Evolutionary conservation across 192 early-diverging fungal genomes (phyloP).

Genomic region (Phlyctochytrium bullatum): DNA sequence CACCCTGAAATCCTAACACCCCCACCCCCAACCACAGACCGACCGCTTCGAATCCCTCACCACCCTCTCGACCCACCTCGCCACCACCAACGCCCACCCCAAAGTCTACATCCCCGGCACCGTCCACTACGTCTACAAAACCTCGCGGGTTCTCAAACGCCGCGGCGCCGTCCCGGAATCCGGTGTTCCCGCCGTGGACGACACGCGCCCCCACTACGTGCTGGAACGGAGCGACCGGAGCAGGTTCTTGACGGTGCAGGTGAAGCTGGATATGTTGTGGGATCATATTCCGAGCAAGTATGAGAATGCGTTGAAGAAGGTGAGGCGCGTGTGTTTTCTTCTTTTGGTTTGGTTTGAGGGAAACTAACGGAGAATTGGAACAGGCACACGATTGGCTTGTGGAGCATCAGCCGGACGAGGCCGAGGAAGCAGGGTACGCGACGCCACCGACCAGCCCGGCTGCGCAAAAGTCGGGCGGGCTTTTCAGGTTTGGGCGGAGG

Average conservation of each 20-base stretch:
- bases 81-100: conserved; percentile 33
- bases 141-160: conserved; percentile 19
- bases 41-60: conserved; percentile 26
- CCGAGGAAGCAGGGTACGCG: neutral
- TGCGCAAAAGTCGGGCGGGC: too few species aligned
- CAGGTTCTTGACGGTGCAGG: conserved; percentile 31
- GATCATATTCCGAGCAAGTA: conserved; percentile 42
- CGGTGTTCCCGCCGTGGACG: conserved; percentile 32
- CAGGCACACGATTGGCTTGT: conserved; percentile 21
- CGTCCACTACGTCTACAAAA: conserved; percentile 39
- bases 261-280: conserved; percentile 34
- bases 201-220: conserved; percentile 36
- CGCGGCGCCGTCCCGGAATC: conserved; percentile 10
- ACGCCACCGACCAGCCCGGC: too few species aligned
- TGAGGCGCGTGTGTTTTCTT: neutral
- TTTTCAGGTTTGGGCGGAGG: too few species aligned
- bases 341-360: neutral
- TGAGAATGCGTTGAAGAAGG: conserved; percentile 26
- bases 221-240: conserved; percentile 28
- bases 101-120: conserved; percentile 37
- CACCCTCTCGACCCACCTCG: conserved; percentile 3
- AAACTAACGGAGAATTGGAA: neutral
- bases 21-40: too few species aligned
- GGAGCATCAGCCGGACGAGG: conserved; percentile 17
- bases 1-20: too few species aligned